Evolutionary conservation across 805 yeast genomes (phyloP).

Genomic region (Lipomyces sp.): DNA sequence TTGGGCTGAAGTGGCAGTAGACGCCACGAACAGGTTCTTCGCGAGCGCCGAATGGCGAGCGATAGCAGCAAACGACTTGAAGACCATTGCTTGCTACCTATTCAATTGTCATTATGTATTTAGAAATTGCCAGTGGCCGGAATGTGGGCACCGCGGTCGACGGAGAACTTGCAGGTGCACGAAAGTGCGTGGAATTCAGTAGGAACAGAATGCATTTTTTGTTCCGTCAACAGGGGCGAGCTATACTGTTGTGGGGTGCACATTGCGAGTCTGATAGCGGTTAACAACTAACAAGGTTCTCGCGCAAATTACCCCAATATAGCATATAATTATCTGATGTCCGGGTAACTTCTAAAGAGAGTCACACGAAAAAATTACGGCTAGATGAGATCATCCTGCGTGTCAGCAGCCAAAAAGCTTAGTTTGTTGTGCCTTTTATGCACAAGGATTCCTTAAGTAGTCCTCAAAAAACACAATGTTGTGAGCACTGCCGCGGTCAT

Average conservation of each 20-base stretch:
- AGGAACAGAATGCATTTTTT: not conserved
- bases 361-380: conserved; percentile 2
- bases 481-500: too few relatives aligned
- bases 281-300: not conserved
- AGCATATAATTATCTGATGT: not conserved
- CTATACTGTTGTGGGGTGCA: not conserved
- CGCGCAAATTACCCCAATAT: not conserved
- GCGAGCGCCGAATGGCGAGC: conserved; percentile 49
- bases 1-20: conserved; percentile 42
- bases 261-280: not conserved
- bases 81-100: conserved; percentile 41
- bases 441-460: not conserved
- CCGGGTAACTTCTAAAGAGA: not conserved
- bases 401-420: not conserved
- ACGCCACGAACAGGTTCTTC: conserved; percentile 46
- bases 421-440: not conserved
- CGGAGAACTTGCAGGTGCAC: not conserved
- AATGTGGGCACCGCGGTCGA: not conserved
- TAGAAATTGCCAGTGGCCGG: not conserved
- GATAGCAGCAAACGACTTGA: conserved; percentile 47
- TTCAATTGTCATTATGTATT: not conserved
- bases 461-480: not conserved
- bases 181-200: not conserved
- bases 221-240: too few relatives aligned
- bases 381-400: not conserved